phyloP scores from a whole-genome alignment of 2,329 filamentous ascomycete genomes.

The Trichoderma sp. region DNA sequence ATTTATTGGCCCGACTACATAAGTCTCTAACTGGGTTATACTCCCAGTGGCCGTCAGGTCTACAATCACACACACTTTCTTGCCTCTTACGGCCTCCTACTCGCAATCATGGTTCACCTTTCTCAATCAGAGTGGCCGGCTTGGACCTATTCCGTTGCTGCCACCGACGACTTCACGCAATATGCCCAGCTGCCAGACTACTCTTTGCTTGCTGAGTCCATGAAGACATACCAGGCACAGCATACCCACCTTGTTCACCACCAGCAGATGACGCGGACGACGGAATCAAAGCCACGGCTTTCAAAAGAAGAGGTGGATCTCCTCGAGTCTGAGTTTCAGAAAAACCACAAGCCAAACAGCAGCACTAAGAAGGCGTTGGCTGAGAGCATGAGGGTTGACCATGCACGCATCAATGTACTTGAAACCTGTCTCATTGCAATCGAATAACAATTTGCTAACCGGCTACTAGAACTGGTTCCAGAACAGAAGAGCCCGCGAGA shows the following conservation, averaged over 20 bases:
- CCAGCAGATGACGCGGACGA: slow-evolving; percentile 44
- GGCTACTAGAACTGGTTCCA: slow-evolving; percentile 67
- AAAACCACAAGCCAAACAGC: slow-evolving; percentile 66
- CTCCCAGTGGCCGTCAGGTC: neutral
- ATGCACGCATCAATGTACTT: slow-evolving; percentile 63
- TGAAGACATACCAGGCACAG: slow-evolving; percentile 43
- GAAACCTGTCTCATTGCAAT: neutral
- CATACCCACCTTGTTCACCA: slow-evolving; percentile 42
- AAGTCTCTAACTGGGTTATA: neutral
- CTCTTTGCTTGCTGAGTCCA: slow-evolving; percentile 43
- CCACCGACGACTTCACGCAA: slow-evolving; percentile 35
- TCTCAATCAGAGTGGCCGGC: slow-evolving; percentile 41
- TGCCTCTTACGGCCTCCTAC: neutral
- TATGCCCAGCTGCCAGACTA: slow-evolving; percentile 41
- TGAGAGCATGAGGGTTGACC: slow-evolving; percentile 63
- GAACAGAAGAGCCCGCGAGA: slow-evolving; percentile 64
- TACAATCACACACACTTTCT: neutral
- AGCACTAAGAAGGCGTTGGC: slow-evolving; percentile 62
- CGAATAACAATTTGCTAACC: slow-evolving; percentile 35
- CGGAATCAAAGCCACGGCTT: slow-evolving; percentile 55
- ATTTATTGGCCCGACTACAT: neutral
- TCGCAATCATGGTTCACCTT: slow-evolving; percentile 39
- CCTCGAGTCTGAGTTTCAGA: slow-evolving; percentile 62
- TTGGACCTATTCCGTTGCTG: slow-evolving; percentile 38
- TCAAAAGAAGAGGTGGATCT: slow-evolving; percentile 62